Conservation (phyloP, 1,284 basidiomycete species). For the Sporisorium scitamineum region DNA sequence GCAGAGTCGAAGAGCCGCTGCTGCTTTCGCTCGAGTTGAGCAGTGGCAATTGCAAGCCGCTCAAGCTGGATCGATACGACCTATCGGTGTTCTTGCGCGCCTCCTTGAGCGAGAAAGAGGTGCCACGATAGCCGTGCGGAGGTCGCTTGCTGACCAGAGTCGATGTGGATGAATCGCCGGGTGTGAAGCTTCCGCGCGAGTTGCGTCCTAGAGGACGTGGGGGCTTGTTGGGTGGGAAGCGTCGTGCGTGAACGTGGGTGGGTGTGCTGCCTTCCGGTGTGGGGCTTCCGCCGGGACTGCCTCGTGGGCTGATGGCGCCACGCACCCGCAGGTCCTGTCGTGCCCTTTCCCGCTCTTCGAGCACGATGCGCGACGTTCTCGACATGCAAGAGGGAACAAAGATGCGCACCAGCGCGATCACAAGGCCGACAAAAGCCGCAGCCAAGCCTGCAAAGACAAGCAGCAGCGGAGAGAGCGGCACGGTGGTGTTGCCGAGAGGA, state of each 20-base stretch:
- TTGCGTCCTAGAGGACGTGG: slow-evolving; percentile 31
- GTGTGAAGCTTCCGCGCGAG: slow-evolving; percentile 27
- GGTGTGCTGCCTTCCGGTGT: slow-evolving; percentile 33
- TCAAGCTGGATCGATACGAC: slow-evolving; percentile 30
- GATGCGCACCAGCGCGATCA: slow-evolving; percentile 31
- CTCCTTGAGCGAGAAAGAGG: slow-evolving; percentile 34
- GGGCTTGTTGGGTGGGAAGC: slow-evolving; percentile 40
- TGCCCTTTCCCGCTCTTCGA: slow-evolving; percentile 44
- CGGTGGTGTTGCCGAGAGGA: slow-evolving; percentile 35
- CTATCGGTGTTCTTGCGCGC: slow-evolving; percentile 35
- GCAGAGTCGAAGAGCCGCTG: slow-evolving; percentile 46
- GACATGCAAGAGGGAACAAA: slow-evolving; percentile 38
- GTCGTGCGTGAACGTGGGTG: slow-evolving; percentile 3
- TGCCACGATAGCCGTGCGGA: slow-evolving; percentile 45
- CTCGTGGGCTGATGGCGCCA: slow-evolving; percentile 35
- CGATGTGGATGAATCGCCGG: slow-evolving; percentile 17
- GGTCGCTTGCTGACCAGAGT: slow-evolving; percentile 20
- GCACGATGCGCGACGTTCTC: slow-evolving; percentile 35
- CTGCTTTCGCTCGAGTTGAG: slow-evolving; percentile 38
- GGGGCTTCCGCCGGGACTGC: slow-evolving; percentile 33
- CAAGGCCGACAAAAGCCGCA: slow-evolving; percentile 22
- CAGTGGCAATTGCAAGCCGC: slow-evolving; percentile 31
- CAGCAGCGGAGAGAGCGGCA: slow-evolving; percentile 42
- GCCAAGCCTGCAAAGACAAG: slow-evolving; percentile 41
- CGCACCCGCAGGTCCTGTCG: slow-evolving; percentile 42